These are phyloP conservation scores for Alternaria sp. DNA, from an alignment of 2,329 filamentous ascomycete species.

Conservation along the genomic window DNA sequence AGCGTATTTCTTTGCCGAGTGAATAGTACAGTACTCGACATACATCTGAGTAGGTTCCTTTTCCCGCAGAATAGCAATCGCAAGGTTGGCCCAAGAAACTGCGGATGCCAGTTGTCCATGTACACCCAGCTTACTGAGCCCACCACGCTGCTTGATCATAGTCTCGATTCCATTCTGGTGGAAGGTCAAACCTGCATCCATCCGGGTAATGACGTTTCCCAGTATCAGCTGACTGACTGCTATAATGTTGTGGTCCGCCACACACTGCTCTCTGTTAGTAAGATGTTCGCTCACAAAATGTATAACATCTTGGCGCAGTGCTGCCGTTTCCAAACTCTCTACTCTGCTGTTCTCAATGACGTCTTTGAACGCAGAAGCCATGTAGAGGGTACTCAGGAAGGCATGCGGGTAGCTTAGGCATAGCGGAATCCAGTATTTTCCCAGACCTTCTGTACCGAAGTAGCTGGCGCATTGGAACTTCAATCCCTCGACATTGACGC, in stretches of 20 bases:
- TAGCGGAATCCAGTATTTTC: slow-evolving; percentile 46
- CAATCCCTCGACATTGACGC: slow-evolving; percentile 44
- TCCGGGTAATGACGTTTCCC: slow-evolving; percentile 43
- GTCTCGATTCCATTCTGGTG: slow-evolving; percentile 42
- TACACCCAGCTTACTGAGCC: slow-evolving; percentile 41
- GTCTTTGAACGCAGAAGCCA: slow-evolving; percentile 47
- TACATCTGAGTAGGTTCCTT: slow-evolving; percentile 38
- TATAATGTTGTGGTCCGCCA: slow-evolving; percentile 49
- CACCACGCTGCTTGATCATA: slow-evolving; percentile 49
- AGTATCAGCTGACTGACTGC: slow-evolving; percentile 49
- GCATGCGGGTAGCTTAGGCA: slow-evolving; percentile 45
- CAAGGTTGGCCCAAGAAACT: slow-evolving; percentile 43
- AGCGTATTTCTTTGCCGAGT: slow-evolving; percentile 25
- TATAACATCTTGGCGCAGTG: slow-evolving; percentile 48
- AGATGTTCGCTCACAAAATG: slow-evolving; percentile 42
- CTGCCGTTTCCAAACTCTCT: slow-evolving; percentile 44
- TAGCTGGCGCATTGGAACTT: slow-evolving; percentile 47
- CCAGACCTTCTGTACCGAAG: slow-evolving; percentile 48
- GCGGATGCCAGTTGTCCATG: slow-evolving; percentile 44
- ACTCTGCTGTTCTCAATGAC: slow-evolving; percentile 30
- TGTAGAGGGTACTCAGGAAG: slow-evolving; percentile 50
- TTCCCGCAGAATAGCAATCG: slow-evolving; percentile 47
- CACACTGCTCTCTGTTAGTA: slow-evolving; percentile 27
- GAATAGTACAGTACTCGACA: slow-evolving; percentile 31
- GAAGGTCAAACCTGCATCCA: slow-evolving; percentile 29